Conservation (phyloP, 768 basidiomycete genomes). For the Gelatoporia subvermispora region DNA sequence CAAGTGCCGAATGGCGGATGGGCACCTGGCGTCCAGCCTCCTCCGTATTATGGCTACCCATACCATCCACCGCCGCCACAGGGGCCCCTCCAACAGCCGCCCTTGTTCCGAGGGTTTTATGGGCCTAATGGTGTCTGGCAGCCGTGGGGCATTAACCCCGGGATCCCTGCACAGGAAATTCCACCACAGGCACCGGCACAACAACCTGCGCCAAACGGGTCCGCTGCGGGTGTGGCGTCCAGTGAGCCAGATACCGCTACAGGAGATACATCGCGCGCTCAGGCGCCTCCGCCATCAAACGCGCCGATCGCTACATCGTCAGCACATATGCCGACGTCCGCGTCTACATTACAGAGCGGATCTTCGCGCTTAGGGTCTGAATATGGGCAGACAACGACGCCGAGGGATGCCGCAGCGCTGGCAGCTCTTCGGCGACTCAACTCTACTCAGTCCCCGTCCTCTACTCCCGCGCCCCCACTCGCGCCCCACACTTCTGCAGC, state of each 20-base stretch:
- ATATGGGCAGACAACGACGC: constrained; percentile 23
- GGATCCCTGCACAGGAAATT: constrained; percentile 6
- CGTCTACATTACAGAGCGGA: constrained; percentile 9
- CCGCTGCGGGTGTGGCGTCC: constrained; percentile 4
- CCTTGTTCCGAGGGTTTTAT: constrained; percentile 56
- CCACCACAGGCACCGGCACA: constrained; percentile 12
- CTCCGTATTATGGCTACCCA: constrained; percentile 9
- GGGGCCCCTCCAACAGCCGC: constrained; percentile 28
- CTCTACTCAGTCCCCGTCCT: constrained; percentile 1
- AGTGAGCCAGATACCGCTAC: constrained; percentile 6
- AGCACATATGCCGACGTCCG: constrained; percentile 1
- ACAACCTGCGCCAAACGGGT: constrained; percentile 12
- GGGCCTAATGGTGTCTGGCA: constrained; percentile 66
- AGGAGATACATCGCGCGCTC: constrained; percentile 5
- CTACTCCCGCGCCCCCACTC: constrained; percentile 1
- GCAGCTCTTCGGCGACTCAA: constrained; percentile 59
- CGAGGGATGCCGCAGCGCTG: constrained; percentile 55
- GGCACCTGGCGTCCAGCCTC: constrained; percentile 2
- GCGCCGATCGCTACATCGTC: too few species aligned
- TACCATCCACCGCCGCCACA: constrained; percentile 12
- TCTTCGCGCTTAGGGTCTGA: constrained; percentile 3
- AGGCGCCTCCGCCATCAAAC: neutral
- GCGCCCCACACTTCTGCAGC: constrained; percentile 1
- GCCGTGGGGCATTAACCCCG: constrained; percentile 46
- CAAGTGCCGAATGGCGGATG: constrained; percentile 1